Base-by-base conservation (phyloP, 257 asterid genomes). In the Pogostemon cablin region DNA sequence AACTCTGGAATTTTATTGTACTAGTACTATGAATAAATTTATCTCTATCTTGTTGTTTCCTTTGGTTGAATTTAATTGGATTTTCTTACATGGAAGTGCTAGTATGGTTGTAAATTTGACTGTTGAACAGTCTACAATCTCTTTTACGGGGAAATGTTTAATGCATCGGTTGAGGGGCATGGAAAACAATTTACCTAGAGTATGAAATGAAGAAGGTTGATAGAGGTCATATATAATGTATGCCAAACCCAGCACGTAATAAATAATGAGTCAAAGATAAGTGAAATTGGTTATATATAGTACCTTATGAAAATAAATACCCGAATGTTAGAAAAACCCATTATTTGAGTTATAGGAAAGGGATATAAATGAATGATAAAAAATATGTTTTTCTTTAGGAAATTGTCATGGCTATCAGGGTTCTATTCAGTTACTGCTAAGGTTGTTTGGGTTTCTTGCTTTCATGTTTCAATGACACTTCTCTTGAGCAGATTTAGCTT, bases 21-120 rank as follows among this genome's bases (percentile, higher is more conserved):
- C 54, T 12, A 68, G 35, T 15, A 43, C 4, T 56, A 4, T 62
- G 56, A 37, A 56, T 67, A 12, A 64, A 61, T 76, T 73, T 76
- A 70, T 69, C 58, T 38, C 48, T 59, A 62, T 68, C 40, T 62
- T n/a, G 40, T 57, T 56, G 54, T 61, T 34, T 55, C 43, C 47
- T 62, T 47, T 57, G 59, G 50, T 61, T 58, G 17, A 53, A 7
- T 46, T 50, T 48, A 44, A 40, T 60, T 67, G 47, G 68, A 41
- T 71, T 48, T 68, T 70, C 15, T 41, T 58, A 7, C 40, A 50
- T 65, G 38, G 72, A 59, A 46, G 64, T 65, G 38, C 46, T 15
- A 25, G 3, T 38, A 40, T 65, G 39, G 56, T 65, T 49, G 61
- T 56, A 32, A 63, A 53, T 60, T 41, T 52, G 74, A 59, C 62